phyloP scores from a whole-genome alignment of 2,329 filamentous ascomycete genomes.

The Ceratocystis destructans region DNA sequence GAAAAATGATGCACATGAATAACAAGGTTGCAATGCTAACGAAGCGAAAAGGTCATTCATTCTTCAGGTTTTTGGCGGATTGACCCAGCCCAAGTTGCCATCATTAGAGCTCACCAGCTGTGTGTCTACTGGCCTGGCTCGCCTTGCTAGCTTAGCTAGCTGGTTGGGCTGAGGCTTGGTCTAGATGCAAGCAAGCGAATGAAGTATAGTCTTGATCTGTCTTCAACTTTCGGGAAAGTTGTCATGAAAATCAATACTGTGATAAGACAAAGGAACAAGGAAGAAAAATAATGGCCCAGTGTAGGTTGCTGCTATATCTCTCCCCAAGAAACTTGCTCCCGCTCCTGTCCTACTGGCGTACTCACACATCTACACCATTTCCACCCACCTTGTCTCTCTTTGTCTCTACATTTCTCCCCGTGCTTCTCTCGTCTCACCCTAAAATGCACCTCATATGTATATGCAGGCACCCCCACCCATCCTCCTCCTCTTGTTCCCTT shows the following conservation, averaged over 20 bases:
- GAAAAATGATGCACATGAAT: not conserved
- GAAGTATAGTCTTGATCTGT: not conserved
- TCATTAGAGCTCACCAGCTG: not conserved
- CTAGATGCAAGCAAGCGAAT: slow-evolving; percentile 7
- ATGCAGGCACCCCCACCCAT: slow-evolving; percentile 4
- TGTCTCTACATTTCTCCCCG: not conserved
- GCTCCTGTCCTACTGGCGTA: not conserved
- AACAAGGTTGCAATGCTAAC: not conserved
- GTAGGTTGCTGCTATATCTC: not conserved
- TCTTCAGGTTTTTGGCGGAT: not conserved
- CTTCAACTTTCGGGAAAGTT: not conserved
- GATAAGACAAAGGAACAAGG: not conserved
- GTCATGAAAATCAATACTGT: not conserved
- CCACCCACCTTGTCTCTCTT: not conserved
- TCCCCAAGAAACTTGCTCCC: not conserved
- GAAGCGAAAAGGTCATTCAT: not conserved
- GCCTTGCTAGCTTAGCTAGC: not conserved
- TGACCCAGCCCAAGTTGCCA: not conserved
- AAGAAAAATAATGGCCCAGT: not conserved
- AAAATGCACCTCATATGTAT: not conserved
- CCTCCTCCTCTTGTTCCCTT: slow-evolving; percentile 4
- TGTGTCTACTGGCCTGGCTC: not conserved
- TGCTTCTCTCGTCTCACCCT: slow-evolving; percentile 1
- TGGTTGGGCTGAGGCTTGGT: not conserved
- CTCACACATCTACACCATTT: not conserved